Percentiles rank a stretch among this genome's conserved stretches.
phyloP scores from a whole-genome alignment of 257 asterid genomes.

The Coffea eugenioides region DNA sequence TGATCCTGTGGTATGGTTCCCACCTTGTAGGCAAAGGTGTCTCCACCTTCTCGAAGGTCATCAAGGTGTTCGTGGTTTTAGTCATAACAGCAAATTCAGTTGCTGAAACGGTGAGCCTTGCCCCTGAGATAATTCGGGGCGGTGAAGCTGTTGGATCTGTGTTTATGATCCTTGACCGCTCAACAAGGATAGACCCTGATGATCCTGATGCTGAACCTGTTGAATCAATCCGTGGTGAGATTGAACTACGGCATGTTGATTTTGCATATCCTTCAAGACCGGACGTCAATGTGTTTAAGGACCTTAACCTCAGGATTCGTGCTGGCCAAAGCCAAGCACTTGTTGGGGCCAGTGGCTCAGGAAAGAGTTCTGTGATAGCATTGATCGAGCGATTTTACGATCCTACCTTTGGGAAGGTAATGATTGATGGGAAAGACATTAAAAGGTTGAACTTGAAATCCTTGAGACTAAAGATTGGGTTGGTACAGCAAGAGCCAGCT shows the following conservation, averaged over 20 bases:
- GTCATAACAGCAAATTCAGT: slow-evolving; percentile 94
- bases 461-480: slow-evolving; percentile 72
- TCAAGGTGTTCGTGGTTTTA: slow-evolving; percentile 88
- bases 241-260: slow-evolving; percentile 90
- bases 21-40: slow-evolving; percentile 74
- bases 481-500: slow-evolving; percentile 97
- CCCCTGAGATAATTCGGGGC: slow-evolving; percentile 91
- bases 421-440: slow-evolving; percentile 92
- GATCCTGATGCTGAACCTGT: slow-evolving; percentile 78
- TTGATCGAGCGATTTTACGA: slow-evolving; percentile 85
- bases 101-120: slow-evolving; percentile 93
- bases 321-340: slow-evolving; percentile 99
- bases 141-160: slow-evolving; percentile 98
- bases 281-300: slow-evolving; percentile 80
- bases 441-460: slow-evolving; percentile 71
- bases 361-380: slow-evolving; percentile 85
- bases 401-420: slow-evolving; percentile 77
- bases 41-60: slow-evolving; percentile 90
- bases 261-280: slow-evolving; percentile 93
- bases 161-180: slow-evolving; percentile 78
- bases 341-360: slow-evolving; percentile 97
- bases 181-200: slow-evolving; percentile 78
- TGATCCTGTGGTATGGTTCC: slow-evolving; percentile 89
- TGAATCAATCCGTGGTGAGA: slow-evolving; percentile 78
- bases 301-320: slow-evolving; percentile 69